These are phyloP conservation scores for Aspergillus incahuasiensis DNA, from an alignment of 495 filamentous ascomycete genomes.

Conservation along the genomic window DNA sequence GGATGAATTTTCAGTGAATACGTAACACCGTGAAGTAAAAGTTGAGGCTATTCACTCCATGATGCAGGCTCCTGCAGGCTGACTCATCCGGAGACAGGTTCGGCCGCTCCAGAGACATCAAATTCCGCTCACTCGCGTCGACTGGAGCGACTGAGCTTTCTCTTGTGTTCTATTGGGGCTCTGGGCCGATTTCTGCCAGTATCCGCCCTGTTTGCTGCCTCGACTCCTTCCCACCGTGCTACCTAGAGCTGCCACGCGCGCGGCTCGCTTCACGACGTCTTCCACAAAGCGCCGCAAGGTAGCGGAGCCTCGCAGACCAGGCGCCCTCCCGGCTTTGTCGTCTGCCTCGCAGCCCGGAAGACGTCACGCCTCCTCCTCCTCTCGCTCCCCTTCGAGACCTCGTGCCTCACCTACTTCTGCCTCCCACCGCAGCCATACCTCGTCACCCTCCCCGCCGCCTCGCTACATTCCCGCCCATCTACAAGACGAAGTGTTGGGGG, in stretches of 20 bases:
- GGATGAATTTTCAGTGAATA: too few species aligned
- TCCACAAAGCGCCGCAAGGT: slow-evolving; percentile 88
- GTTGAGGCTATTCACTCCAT: not conserved
- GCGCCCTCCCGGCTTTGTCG: slow-evolving; percentile 24
- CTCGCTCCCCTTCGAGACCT: slow-evolving; percentile 24
- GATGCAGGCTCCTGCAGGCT: not conserved
- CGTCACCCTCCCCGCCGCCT: slow-evolving; percentile 38
- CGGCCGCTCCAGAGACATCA: not conserved
- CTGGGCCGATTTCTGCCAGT: slow-evolving; percentile 5
- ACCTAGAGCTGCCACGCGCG: slow-evolving; percentile 47
- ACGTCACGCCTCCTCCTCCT: slow-evolving; percentile 34
- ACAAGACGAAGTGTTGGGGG: slow-evolving; percentile 54
- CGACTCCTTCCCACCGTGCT: slow-evolving; percentile 20
- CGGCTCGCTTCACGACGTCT: slow-evolving; percentile 85
- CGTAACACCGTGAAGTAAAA: too few species aligned
- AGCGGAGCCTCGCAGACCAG: slow-evolving; percentile 49
- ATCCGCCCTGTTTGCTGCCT: slow-evolving; percentile 5
- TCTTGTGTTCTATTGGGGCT: slow-evolving; percentile 1
- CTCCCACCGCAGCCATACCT: slow-evolving; percentile 29
- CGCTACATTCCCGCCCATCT: slow-evolving; percentile 58
- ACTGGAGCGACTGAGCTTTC: not conserved
- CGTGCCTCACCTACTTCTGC: slow-evolving; percentile 29
- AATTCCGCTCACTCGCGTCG: not conserved
- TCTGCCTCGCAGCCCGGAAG: slow-evolving; percentile 37
- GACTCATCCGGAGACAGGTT: not conserved